Evolutionary conservation across 257 asterid genomes (phyloP), one percentile per base, ranked within the genome.

Genomic region (Nicotiana attenuata): DNA sequence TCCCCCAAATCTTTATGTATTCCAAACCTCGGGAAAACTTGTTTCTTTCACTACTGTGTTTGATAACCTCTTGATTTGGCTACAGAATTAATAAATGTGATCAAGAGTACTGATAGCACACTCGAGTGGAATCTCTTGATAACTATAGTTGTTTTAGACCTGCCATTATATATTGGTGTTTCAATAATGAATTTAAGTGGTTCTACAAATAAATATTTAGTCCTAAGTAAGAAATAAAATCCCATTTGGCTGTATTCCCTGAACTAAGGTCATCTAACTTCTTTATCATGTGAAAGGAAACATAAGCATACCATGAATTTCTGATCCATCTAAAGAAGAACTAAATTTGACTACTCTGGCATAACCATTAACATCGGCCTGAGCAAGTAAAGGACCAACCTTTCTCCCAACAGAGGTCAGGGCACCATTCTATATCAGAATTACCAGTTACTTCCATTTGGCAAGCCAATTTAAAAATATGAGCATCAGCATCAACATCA

Each of bases 321-420:
- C 81, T 11, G 86, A 83, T 71, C 75, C 85, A 56, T 76, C 89
- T 1, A 88, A 78, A 77, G 82, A 76, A 67, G 64, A 22, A 50
- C 84, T 90, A 84, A 94, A 86, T 38, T 86, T 71, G 76, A 90
- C 90, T 84, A 93, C 66, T 87, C 88, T 88, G 57, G 89, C 85
- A 87, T 59, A 87, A 63, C 97, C 98, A 87, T 91, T 93, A 81
- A 97, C 98, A 88, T 95, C 93, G 61, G 97, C 98, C 86, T 95
- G 98, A 86, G 96, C 95, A 86, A 95, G 97, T 89, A 91, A 88
- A 45, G 99, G 93, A 53, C 84, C 2, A 29, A 29, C 33, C 0
- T 29, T 29, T 28, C 79, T 86, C 7, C 80, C 83, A 50, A 56
- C 81, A 3, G 93, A 89, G 80, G 88, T 93, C 68, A 64, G n/a